Base-by-base conservation (phyloP, 2,329 filamentous ascomycete genomes). In the Fusarium aywerte region DNA sequence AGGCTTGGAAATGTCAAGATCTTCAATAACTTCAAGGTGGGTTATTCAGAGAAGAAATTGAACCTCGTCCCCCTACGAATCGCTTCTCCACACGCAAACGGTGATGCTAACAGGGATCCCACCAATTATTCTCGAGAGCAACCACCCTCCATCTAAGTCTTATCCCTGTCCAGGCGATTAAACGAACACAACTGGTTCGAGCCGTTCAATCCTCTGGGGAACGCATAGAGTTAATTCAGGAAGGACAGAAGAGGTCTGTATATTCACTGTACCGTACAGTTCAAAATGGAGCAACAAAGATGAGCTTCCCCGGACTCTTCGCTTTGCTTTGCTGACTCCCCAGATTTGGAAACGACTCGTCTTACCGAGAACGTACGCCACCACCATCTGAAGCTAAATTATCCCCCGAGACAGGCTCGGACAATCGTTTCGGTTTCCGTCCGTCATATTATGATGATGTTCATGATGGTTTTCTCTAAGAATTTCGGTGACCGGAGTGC, bases 171-270 rank as follows among this genome's bases (percentile, higher is more conserved):
- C 27, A 60, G 53, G 58, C 35, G 50, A 51, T 33, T 61, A 57
- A 47, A 62, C 61, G 62, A 65, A 61, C 58, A 58, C 61, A 69
- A 68, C 56, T 67, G 66, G 65, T 50, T 51, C 51, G 36, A 59
- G 58, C 53, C 60, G 44, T 13, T 40, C 39, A 61, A 55, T 38
- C 45, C 44, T 65, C 57, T 67, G 51, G 32, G 49, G 65, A 52
- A 60, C 48, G 36, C 43, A 65, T 63, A 39, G 60, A 42, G 42
- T 56, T 27, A 40, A 56, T 62, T 62, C 25, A 47, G 58, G 59
- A 48, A 43, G 33, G 48, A 36, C 58, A 51, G n/a, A 42, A 40
- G 9, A 45, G 18, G 38, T n/a, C 31, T 47, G 27, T 42, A 18
- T 25, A 7, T 43, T 15, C 23, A 36, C 29, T 49, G 38, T 27